These are phyloP conservation scores for Laetiporus sulphureus DNA, from an alignment of 1,284 basidiomycete species.

Conservation along the genomic window DNA sequence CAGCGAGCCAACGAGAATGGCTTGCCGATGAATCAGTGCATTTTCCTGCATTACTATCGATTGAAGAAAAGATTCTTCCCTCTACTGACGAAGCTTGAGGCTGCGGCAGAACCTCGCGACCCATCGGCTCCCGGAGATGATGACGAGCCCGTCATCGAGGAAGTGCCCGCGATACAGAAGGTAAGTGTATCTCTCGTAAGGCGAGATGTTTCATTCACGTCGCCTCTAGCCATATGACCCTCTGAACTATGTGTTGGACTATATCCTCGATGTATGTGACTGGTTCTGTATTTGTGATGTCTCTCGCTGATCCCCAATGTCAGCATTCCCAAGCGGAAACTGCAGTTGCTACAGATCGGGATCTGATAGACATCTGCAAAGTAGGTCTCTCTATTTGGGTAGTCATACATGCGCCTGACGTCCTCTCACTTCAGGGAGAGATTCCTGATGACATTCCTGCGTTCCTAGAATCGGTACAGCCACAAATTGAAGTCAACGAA, in stretches of 20 bases:
- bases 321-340: conserved; percentile 13
- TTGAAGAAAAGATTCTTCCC: conserved; percentile 12
- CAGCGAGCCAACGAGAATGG: no score
- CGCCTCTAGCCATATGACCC: conserved; percentile 1
- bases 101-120: conserved; percentile 14
- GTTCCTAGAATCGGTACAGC: conserved; percentile 1
- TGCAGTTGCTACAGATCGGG: conserved; percentile 15
- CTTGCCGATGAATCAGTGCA: conserved; percentile 12
- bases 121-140: conserved; percentile 1
- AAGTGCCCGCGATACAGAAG: background rate
- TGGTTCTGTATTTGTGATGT: background rate
- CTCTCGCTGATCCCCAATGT: background rate
- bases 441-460: conserved; percentile 6
- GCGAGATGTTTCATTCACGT: background rate
- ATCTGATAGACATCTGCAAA: conserved; percentile 13
- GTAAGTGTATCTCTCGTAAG: background rate
- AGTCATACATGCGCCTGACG: background rate
- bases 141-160: conserved; percentile 5
- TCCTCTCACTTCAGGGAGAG: background rate
- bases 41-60: conserved; percentile 19
- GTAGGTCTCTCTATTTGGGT: background rate
- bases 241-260: conserved; percentile 9
- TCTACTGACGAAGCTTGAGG: conserved; percentile 6
- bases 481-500: conserved; percentile 4
- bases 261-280: conserved; percentile 14